phyloP scores from a whole-genome alignment of 495 filamentous ascomycete genomes.

The Lichenothelia convexa region DNA sequence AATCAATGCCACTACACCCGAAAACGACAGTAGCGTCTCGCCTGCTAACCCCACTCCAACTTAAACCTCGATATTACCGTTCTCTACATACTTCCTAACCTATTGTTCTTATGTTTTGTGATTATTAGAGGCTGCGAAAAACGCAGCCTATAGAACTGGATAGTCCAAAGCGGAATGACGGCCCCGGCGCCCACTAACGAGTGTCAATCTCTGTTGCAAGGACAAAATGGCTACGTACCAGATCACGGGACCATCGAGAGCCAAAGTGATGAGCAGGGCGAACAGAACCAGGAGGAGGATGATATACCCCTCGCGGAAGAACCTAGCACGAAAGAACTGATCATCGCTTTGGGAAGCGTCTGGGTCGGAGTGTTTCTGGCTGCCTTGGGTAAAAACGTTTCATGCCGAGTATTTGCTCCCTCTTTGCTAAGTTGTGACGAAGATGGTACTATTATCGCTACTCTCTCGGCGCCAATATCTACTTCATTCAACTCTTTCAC shows the following conservation, averaged over 20 bases:
- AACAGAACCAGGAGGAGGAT: conserved; percentile 8
- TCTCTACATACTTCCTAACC: too few species aligned
- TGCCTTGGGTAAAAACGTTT: conserved; percentile 37
- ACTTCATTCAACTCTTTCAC: conserved; percentile 67
- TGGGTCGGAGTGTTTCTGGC: conserved; percentile 74
- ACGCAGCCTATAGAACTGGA: too few species aligned
- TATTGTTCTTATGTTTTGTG: too few species aligned
- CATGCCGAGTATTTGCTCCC: background rate
- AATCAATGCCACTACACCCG: too few species aligned
- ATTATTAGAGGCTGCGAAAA: too few species aligned
- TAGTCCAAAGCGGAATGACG: too few species aligned
- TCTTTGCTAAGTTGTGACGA: background rate
- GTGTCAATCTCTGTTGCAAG: background rate
- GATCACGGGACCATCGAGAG: background rate
- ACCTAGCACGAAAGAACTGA: conserved; percentile 26
- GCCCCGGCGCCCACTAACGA: too few species aligned
- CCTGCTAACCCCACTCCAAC: too few species aligned
- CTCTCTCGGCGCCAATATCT: conserved; percentile 69
- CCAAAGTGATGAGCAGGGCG: conserved; percentile 2
- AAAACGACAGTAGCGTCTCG: too few species aligned
- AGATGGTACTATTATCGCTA: conserved; percentile 75
- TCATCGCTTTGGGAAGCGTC: conserved; percentile 34
- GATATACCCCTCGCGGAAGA: conserved; percentile 21
- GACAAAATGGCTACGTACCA: background rate
- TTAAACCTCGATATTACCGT: too few species aligned